Evolutionary conservation across 1,284 basidiomycete species (phyloP), one percentile per base, ranked within the genome.

Genomic region (Hypsizygus ulmarius): DNA sequence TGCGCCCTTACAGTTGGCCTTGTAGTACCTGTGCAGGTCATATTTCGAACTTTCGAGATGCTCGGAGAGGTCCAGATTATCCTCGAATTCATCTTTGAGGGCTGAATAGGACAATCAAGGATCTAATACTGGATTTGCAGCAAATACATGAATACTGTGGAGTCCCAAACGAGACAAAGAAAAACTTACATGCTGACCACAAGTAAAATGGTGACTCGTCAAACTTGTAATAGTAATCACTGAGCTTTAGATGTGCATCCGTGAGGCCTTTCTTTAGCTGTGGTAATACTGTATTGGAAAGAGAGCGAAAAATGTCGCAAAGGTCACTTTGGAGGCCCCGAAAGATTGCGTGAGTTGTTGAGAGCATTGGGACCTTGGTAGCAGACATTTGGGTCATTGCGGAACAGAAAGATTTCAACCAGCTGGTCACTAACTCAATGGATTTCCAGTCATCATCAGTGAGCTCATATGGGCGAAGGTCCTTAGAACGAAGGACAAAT

Each of bases 181-280:
- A 25, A 25, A 25, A 25, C 21, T 25, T 25, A 25, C 57, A 33
- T 5, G 55, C 43, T 25, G 59, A 51, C 61, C 61, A 64, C 3
- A 48, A 53, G 48, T 59, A 59, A 44, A 49, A 63, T 0, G 53
- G 59, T 21, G 60, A 64, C 29, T 58, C 35, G 36, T 63, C 59
- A 42, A 59, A 57, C 12, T 43, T 55, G 27, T 56, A 46, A 36
- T 58, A 63, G 45, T 64, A 64, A 34, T 62, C 56, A 43, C 59
- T 61, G 1, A 64, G 52, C 38, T 64, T 64, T 2, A 45, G 43
- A 18, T 63, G 58, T 7, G 55, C 50, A 19, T 51, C 50, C 1
- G 51, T 46, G 18, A 64, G 47, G 1, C 58, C 56, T 11, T 39
- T 37, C 7, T 19, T 30, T 11, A 59, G 14, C 1, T 15, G 11